These are phyloP conservation scores for Sugiyamaella chiloensis DNA, from an alignment of 805 yeast genomes.

Conservation along the genomic window DNA sequence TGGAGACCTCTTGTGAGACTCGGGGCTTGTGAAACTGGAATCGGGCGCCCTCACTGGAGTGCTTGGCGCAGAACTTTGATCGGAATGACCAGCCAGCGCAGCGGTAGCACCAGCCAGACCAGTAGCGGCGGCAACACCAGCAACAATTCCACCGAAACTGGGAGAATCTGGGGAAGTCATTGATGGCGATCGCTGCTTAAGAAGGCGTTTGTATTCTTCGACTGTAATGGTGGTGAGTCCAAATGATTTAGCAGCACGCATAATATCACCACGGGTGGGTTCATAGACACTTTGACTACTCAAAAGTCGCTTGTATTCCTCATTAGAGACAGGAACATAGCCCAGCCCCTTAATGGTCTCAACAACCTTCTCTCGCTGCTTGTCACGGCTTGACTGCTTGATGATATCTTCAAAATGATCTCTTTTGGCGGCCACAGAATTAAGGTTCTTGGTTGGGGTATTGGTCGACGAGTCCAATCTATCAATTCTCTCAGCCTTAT, in stretches of 20 bases:
- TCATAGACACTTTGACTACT: slow-evolving; percentile 31
- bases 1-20: neutral
- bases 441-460: slow-evolving; percentile 15
- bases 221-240: slow-evolving; percentile 44
- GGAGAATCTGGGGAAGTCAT: neutral
- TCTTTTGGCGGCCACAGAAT: slow-evolving; percentile 30
- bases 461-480: slow-evolving; percentile 6
- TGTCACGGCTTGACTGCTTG: slow-evolving; percentile 20
- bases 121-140: neutral
- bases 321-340: slow-evolving; percentile 34
- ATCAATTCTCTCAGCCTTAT: slow-evolving; percentile 20
- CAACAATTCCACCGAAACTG: neutral
- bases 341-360: slow-evolving; percentile 34
- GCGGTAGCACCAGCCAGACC: neutral
- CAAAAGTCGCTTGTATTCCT: slow-evolving; percentile 34
- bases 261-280: slow-evolving; percentile 35
- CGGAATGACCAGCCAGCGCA: neutral
- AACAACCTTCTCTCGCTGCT: slow-evolving; percentile 28
- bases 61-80: neutral
- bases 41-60: slow-evolving; percentile 5
- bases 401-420: slow-evolving; percentile 32
- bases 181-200: slow-evolving; percentile 22
- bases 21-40: neutral
- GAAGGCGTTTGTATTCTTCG: slow-evolving; percentile 41
- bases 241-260: slow-evolving; percentile 40